Base-by-base conservation (phyloP, 2,329 filamentous ascomycete genomes). In the Arthroderma sp. region DNA sequence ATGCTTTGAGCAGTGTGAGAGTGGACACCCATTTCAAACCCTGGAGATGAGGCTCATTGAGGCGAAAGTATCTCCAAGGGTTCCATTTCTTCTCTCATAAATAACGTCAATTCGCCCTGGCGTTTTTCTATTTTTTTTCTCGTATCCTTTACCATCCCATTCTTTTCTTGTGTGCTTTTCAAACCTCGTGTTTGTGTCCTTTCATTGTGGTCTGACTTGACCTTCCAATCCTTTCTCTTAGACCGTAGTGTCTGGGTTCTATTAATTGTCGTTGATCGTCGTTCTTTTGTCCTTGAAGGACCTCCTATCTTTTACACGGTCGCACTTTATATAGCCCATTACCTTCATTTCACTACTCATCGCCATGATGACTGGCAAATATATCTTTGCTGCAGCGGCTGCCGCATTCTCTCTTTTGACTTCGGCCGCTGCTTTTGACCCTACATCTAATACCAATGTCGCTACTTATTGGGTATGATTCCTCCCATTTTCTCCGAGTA, bases 161-260 rank as follows among this genome's bases (percentile, higher is more conserved):
- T 40, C 36, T 28, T 1, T 38, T 42, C 31, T 15, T 11, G n/a
- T 43, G 22, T 22, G 15, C 32, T 34, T 34, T 43, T 46, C 49
- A 50, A 49, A 45, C 46, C 44, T 38, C 32, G 62, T 67, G 68
- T 72, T 70, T 74, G 71, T 70, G 72, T 76, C 69, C 73, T 63
- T 61, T 76, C 73, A 47, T 73, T 75, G 53, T 55, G 55, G 56
- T 52, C 36, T 29, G 33, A 44, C 31, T 51, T 48, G 40, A 40
- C 38, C 40, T 29, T 36, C 47, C 52, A 51, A 50, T 61, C 62
- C 55, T 57, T 61, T 60, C 59, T 51, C 54, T 62, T 47, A 49
- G 60, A 55, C 60, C 62, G 55, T 55, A 58, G 62, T 22, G 15
- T 22, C 15, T 22, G 15, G 15, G 15, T 22, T 22, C 15, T 22